Conservation (phyloP, 2,329 filamentous ascomycete genomes). For the Ophiostoma himal-ulmi region DNA sequence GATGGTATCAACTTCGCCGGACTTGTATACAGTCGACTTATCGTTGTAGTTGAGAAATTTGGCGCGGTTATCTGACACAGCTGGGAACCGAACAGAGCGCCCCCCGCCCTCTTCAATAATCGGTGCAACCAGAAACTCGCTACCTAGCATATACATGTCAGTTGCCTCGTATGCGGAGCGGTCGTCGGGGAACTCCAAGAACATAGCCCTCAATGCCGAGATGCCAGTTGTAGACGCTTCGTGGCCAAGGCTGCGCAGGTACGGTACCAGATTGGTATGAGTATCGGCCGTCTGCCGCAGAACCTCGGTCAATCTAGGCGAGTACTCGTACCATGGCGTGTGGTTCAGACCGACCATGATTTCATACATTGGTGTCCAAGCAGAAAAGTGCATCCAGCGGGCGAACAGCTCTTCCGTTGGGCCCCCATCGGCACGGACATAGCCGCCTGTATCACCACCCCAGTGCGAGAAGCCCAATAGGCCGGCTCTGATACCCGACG, state of each 20-base stretch:
- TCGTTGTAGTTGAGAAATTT: slow-evolving; percentile 34
- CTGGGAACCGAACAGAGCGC: slow-evolving; percentile 32
- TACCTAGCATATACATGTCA: not conserved
- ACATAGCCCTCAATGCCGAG: not conserved
- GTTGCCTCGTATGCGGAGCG: not conserved
- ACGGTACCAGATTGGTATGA: slow-evolving; percentile 33
- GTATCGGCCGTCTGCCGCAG: slow-evolving; percentile 32
- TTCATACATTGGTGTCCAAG: slow-evolving; percentile 35
- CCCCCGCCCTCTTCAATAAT: not conserved
- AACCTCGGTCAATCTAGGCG: slow-evolving; percentile 29
- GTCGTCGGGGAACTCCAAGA: not conserved
- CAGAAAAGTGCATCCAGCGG: slow-evolving; percentile 29
- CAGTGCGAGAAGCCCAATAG: slow-evolving; percentile 33
- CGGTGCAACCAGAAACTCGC: not conserved
- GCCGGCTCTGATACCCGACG: slow-evolving; percentile 33
- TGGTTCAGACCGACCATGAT: slow-evolving; percentile 34
- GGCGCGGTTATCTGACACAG: slow-evolving; percentile 17
- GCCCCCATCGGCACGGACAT: slow-evolving; percentile 28
- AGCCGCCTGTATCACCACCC: slow-evolving; percentile 35
- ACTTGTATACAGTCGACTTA: slow-evolving; percentile 28
- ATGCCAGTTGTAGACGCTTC: not conserved
- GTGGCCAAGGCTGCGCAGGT: slow-evolving; percentile 29
- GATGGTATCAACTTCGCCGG: slow-evolving; percentile 21
- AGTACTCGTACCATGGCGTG: slow-evolving; percentile 36
- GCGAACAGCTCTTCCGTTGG: slow-evolving; percentile 34